Evolutionary conservation across 352 stramenopile species (phyloP).

Genomic region (Globisporangium irregulare): DNA sequence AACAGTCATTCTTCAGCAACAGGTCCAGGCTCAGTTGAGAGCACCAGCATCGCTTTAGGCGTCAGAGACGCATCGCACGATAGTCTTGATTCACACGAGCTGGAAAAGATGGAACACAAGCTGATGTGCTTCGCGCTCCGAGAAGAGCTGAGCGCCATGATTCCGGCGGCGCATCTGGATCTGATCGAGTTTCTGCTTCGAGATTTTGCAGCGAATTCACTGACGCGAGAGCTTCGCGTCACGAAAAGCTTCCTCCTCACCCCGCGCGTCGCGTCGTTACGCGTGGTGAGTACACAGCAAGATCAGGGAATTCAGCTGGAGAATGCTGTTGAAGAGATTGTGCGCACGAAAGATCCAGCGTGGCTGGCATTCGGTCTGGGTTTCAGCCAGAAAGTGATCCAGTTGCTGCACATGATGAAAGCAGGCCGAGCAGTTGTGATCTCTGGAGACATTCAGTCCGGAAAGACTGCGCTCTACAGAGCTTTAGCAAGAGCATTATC

Average conservation of each 20-base stretch:
- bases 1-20: neutral
- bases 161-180: conserved; percentile 24
- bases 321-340: conserved; percentile 25
- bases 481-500: conserved; percentile 32
- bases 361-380: conserved; percentile 30
- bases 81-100: conserved; percentile 16
- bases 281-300: neutral
- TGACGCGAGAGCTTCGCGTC: conserved; percentile 22
- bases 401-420: conserved; percentile 41
- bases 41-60: neutral
- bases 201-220: conserved; percentile 32
- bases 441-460: conserved; percentile 35
- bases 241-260: conserved; percentile 21
- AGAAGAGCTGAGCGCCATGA: conserved; percentile 24
- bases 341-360: conserved; percentile 18
- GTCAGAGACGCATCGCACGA: neutral
- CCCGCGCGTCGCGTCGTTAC: neutral
- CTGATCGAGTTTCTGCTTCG: conserved; percentile 39
- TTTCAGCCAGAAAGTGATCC: conserved; percentile 40
- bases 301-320: conserved; percentile 19
- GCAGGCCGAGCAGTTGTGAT: conserved; percentile 31
- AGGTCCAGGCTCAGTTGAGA: neutral
- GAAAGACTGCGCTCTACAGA: conserved; percentile 58
- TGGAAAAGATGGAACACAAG: conserved; percentile 38
- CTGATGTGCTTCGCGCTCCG: conserved; percentile 38